Base-by-base conservation (phyloP, 768 basidiomycete genomes). In the Saitozyma podzolica region DNA sequence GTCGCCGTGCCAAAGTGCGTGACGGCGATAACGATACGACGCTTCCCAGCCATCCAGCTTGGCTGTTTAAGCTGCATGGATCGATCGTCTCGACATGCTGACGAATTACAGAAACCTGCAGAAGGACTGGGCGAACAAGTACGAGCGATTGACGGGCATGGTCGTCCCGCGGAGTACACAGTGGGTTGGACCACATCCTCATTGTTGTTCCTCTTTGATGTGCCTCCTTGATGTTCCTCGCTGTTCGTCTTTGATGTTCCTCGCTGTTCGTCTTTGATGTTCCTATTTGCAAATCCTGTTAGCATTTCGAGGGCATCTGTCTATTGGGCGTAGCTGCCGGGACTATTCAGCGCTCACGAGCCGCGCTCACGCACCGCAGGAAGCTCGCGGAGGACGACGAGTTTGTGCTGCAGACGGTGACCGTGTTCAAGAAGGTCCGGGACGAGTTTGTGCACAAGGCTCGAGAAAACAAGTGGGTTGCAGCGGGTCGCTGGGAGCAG, bases 391-490 rank as follows among this genome's bases (percentile, higher is more conserved):
- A 88, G 37, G 96, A 99, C 75, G 89, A 92, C 59, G 96, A 98
- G 69, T 99, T 88, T 79, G 84, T 85, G 29, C 83, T 99, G 14
- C 92, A 89, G 72, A 83, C 85, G 11, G 91, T 92, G 6, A 90
- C 94, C 45, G 82, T 96, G 42, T 99, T 99, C 85, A 87, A 87
- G 73, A 87, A 89, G 69, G 87, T 92, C 43, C 89, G 90, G 74
- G 96, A 98, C 68, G 89, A 94, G 61, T 97, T 95, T 77, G 80
- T 87, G 3, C 93, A 97, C 81, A 94, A 90, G 76, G 95, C 92
- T 75, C 84, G 96, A 63, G 96, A 98, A 78, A 88, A 91, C 80
- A 98, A 95, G 92, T 95, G 70, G 68, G 84, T 80, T 47, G 1
- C 17, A 17, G 13, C 49, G 29, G 29, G 29, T 29, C 29, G 29